Evolutionary conservation across 768 basidiomycete species (phyloP).

Genomic region (Termitomyces heimii): DNA sequence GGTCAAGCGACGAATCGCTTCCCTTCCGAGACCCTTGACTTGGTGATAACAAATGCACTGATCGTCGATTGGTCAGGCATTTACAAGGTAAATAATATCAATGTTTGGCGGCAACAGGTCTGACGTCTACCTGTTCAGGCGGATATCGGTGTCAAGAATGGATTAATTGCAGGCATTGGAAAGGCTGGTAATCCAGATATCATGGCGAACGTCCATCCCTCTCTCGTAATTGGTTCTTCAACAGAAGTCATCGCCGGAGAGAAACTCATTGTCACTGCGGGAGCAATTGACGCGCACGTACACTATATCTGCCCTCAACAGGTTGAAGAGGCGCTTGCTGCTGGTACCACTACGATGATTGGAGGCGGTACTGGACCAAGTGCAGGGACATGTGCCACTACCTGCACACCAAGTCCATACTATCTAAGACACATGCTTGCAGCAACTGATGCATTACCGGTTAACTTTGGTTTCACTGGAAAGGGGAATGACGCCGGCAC

Average conservation of each 20-base stretch:
- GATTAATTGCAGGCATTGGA: conserved; percentile 82
- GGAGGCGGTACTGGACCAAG: conserved; percentile 96
- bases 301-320: conserved; percentile 97
- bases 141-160: conserved; percentile 88
- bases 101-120: no score
- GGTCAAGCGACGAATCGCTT: conserved; percentile 80
- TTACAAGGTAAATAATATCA: conserved; percentile 59
- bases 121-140: conserved; percentile 43
- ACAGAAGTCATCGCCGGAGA: conserved; percentile 98
- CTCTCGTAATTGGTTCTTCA: conserved; percentile 79
- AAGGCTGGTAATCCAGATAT: conserved; percentile 96
- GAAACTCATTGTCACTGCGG: conserved; percentile 89
- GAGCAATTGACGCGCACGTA: conserved; percentile 86
- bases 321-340: conserved; percentile 76
- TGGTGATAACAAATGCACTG: conserved; percentile 93
- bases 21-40: conserved; percentile 68
- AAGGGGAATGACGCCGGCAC: conserved; percentile 91
- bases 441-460: conserved; percentile 83
- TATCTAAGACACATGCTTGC: conserved; percentile 89
- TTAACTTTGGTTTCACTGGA: conserved; percentile 94
- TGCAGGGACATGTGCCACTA: conserved; percentile 87
- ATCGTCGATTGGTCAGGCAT: conserved; percentile 95
- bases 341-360: conserved; percentile 89
- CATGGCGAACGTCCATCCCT: conserved; percentile 72
- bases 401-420: conserved; percentile 88